Evolutionary conservation across 2,329 filamentous ascomycete species (phyloP).

Genomic region (Aspergillus ibericus): DNA sequence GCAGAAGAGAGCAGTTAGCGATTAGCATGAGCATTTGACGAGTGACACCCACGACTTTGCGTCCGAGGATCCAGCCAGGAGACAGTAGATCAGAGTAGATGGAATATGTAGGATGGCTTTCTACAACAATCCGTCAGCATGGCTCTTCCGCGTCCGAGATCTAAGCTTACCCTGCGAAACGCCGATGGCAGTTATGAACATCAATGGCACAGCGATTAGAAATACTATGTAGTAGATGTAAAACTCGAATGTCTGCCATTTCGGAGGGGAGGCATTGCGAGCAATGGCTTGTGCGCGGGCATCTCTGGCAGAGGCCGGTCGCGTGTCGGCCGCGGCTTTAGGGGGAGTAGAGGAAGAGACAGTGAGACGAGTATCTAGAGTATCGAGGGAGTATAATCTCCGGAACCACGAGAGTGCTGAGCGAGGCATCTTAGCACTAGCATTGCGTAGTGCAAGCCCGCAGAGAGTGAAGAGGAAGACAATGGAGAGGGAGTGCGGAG

Average conservation of each 20-base stretch:
- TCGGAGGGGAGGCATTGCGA: slow-evolving; percentile 59
- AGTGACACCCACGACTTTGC: slow-evolving; percentile 69
- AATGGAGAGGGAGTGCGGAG: slow-evolving; percentile 10
- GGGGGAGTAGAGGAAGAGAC: slow-evolving; percentile 69
- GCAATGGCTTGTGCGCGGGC: slow-evolving; percentile 40
- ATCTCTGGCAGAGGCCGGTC: slow-evolving; percentile 40
- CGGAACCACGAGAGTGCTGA: slow-evolving; percentile 49
- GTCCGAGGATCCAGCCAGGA: slow-evolving; percentile 86
- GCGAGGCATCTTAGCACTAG: slow-evolving; percentile 42
- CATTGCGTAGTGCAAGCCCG: slow-evolving; percentile 27
- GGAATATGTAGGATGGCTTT: slow-evolving; percentile 75
- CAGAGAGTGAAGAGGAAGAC: slow-evolving; percentile 9
- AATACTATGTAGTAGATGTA: slow-evolving; percentile 75
- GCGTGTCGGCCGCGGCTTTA: slow-evolving; percentile 56
- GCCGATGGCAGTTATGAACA: slow-evolving; percentile 87
- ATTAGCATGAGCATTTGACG: neutral
- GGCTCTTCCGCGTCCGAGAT: neutral
- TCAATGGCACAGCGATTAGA: slow-evolving; percentile 67
- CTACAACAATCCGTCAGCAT: slow-evolving; percentile 47
- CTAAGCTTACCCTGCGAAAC: slow-evolving; percentile 73
- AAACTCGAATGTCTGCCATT: slow-evolving; percentile 87
- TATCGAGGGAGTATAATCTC: slow-evolving; percentile 64
- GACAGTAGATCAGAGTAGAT: slow-evolving; percentile 71
- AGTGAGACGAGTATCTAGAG: slow-evolving; percentile 71
- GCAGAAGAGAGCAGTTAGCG: slow-evolving; percentile 20